Evolutionary conservation across 2,329 filamentous ascomycete species (phyloP), one percentile per base, ranked within the genome.

Genomic region (Trichoderma sp.): DNA sequence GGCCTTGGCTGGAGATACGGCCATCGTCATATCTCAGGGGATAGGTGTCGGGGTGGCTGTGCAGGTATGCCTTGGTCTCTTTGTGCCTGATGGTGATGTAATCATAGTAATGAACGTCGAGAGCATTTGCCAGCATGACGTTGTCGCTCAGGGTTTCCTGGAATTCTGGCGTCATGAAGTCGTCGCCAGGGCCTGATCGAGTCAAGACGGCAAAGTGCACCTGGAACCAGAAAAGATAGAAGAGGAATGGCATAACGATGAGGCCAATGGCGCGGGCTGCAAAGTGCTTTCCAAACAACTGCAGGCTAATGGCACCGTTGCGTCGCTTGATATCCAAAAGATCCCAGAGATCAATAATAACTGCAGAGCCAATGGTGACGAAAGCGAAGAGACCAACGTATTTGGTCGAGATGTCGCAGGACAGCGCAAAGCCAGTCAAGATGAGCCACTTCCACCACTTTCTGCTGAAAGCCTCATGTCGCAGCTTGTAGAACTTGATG

Each of bases 361-460:
- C 96, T 21, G 96, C 96, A 8, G 93, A 94, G 73, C 96, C 96
- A 75, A 99, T 96, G 71, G 95, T 97, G 80, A 98, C 90, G 82
- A 99, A 99, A 77, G 94, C 96, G 81, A 99, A 99, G 49, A 92
- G 86, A 75, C 96, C 96, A 70, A 99, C 94, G 74, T 99, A 99
- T 84, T 99, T 99, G 79, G 93, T 97, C 68, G 96, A 98, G 76
- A 99, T 98, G 78, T 97, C 96, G 79, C 95, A 98, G 78, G 94
- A 97, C 78, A 99, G 87, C 71, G 91, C 91, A 79, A 99, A 95
- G 70, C 96, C 96, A 8, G 96, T 99, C 75, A 98, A 82, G 72
- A 99, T 89, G 70, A 99, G 88, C 96, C 96, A 99, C 82, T 99
- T 99, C 96, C 96, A 99, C 96, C 96, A 99, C 83, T 99, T 98